Evolutionary conservation across 257 asterid genomes (phyloP).

Genomic region (Schizonepeta tenuifolia): DNA sequence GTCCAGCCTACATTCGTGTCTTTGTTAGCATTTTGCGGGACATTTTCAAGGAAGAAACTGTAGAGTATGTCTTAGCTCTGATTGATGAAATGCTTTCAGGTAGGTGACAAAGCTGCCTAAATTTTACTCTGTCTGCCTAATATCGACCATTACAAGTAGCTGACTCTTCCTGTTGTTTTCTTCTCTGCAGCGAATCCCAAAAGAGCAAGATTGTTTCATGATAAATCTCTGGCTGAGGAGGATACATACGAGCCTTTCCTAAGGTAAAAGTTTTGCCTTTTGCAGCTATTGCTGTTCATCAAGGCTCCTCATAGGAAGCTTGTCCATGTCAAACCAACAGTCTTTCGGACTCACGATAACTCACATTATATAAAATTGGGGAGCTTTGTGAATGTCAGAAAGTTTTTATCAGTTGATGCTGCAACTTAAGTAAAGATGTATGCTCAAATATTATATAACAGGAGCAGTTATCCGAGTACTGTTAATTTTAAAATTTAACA

Average conservation of each 20-base stretch:
- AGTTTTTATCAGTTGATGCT: slow-evolving; percentile 1
- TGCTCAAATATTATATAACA: slow-evolving; percentile 7
- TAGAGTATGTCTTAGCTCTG: slow-evolving; percentile 59
- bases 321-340: not conserved
- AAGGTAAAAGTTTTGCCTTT: slow-evolving; percentile 46
- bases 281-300: slow-evolving; percentile 4
- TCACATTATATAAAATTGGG: not conserved
- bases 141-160: slow-evolving; percentile 22
- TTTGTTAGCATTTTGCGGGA: slow-evolving; percentile 83
- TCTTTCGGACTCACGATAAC: slow-evolving; percentile 10
- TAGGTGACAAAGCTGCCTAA: slow-evolving; percentile 36
- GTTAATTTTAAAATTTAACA: slow-evolving; percentile 11
- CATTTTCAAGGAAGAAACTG: slow-evolving; percentile 85
- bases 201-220: slow-evolving; percentile 84
- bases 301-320: slow-evolving; percentile 17
- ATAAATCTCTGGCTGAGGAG: slow-evolving; percentile 65
- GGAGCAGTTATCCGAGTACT: slow-evolving; percentile 6
- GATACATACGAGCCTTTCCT: slow-evolving; percentile 89
- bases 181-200: slow-evolving; percentile 72
- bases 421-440: slow-evolving; percentile 22
- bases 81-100: slow-evolving; percentile 40
- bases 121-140: not conserved
- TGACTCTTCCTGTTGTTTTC: slow-evolving; percentile 21
- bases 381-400: not conserved
- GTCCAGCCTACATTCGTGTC: slow-evolving; percentile 75